phyloP scores from a whole-genome alignment of 208 protist species.

The Leishmania major region DNA sequence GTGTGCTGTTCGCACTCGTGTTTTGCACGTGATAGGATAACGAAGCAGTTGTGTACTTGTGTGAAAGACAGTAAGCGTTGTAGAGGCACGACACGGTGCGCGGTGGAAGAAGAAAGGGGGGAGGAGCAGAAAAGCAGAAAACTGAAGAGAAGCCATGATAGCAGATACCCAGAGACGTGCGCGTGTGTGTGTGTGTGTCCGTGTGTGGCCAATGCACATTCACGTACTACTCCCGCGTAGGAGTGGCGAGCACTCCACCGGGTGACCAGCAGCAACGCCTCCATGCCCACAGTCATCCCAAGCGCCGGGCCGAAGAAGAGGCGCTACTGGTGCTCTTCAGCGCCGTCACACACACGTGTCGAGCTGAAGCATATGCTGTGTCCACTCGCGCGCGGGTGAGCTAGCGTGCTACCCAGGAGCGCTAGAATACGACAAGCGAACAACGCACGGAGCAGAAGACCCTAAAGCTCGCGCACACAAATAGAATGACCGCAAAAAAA shows the following conservation, averaged over 20 bases:
- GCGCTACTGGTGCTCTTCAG: neutral
- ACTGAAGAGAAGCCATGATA: neutral
- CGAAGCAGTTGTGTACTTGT: neutral
- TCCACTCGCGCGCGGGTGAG: neutral
- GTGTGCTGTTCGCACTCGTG: neutral
- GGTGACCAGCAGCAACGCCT: neutral
- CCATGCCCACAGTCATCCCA: neutral
- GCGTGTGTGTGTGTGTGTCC: neutral
- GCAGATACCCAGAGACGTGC: neutral
- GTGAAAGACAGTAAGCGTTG: neutral
- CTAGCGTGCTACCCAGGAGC: neutral
- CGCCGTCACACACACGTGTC: neutral
- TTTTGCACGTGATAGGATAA: neutral
- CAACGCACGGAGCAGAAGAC: no score
- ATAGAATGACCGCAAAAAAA: neutral
- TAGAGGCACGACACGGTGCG: neutral
- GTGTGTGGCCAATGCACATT: constrained; percentile 1
- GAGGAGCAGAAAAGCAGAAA: neutral
- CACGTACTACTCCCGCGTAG: neutral
- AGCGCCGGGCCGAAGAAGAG: neutral
- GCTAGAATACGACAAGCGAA: no score
- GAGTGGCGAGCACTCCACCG: neutral
- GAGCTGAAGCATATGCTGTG: neutral
- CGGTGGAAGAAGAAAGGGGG: neutral
- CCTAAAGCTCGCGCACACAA: neutral